Evolutionary conservation across 1,284 basidiomycete genomes (phyloP).

Genomic region (Cryptococcus amylolentus): DNA sequence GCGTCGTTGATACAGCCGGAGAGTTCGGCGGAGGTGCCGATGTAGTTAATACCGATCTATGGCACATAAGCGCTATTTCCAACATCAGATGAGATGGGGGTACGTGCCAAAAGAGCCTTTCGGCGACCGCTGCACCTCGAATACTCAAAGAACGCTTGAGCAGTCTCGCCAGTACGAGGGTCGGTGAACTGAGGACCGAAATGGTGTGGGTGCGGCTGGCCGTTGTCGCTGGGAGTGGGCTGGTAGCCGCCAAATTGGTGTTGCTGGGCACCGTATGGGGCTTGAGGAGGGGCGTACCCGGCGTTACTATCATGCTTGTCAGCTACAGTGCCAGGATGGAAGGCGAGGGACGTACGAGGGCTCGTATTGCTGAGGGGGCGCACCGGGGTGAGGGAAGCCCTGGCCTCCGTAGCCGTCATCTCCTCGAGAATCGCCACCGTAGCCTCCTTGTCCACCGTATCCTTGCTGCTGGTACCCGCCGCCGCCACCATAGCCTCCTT

Average conservation of each 20-base stretch:
- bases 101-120: constrained; percentile 37
- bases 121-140: constrained; percentile 61
- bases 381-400: background rate
- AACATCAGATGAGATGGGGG: background rate
- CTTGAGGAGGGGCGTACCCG: constrained; percentile 9
- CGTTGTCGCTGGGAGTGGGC: constrained; percentile 1
- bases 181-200: constrained; percentile 60
- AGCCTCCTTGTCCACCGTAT: background rate
- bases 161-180: constrained; percentile 46
- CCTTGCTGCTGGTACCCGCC: background rate
- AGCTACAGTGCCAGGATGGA: background rate
- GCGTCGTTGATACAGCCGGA: constrained; percentile 87
- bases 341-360: constrained; percentile 6
- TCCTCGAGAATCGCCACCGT: background rate
- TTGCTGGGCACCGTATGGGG: constrained; percentile 7
- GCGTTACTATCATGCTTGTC: constrained; percentile 2
- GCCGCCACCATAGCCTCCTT: background rate
- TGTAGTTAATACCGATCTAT: constrained; percentile 64
- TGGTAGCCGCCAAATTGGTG: background rate
- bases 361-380: constrained; percentile 11
- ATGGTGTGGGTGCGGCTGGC: constrained; percentile 52
- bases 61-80: background rate
- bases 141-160: constrained; percentile 68
- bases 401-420: background rate
- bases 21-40: constrained; percentile 61